Base-by-base conservation (phyloP, 192 early-diverging fungal species). In the Podila epicladia region DNA sequence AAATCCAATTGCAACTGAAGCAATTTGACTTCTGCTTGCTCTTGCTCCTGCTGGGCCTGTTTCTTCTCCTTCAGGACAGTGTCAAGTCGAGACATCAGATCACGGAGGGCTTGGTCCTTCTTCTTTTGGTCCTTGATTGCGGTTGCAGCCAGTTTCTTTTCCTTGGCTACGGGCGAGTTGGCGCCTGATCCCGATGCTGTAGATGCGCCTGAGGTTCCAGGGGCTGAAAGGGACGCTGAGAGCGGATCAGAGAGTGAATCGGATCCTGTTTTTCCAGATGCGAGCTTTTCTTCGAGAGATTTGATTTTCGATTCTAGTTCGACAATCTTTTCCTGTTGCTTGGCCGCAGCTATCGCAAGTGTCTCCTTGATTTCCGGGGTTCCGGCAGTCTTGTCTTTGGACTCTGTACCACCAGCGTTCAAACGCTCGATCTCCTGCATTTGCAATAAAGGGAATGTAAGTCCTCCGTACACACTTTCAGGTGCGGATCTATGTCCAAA, bases 11-110 rank as follows among this genome's bases (percentile, higher is more conserved):
- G 77, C 26, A 73, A 35, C 45, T 73, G 77, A 8, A 80, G 63
- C 22, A 80, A 38, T 22, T 80, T 80, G 53, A 71, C 71, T 48
- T 80, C 77, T 9, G 77, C 67, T 37, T 80, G 65, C 62, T 80
- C 77, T 19, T 80, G 77, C 9, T 80, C 77, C 22, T 69, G 60
- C 35, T 80, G 77, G 0, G 70, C 77, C 45, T 80, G 77, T 38
- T 80, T 80, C 62, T 80, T 80, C 49, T 80, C 77, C 67, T 80
- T 80, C 17, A 80, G 59, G 28, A 80, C 77, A 26, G 32, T 64
- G 5, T 80, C 77, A 9, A 80, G 62, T 59, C 77, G 70, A 41
- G 55, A 50, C 77, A 80, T 80, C n/a, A 80, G 61, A 53, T 80
- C 77, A 2, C 77, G 70, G 0, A 80, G 55, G 2, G 77, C 77